Evolutionary conservation across 345 rosid genomes (phyloP).

Genomic region (Excoecaria cochinchinensis): DNA sequence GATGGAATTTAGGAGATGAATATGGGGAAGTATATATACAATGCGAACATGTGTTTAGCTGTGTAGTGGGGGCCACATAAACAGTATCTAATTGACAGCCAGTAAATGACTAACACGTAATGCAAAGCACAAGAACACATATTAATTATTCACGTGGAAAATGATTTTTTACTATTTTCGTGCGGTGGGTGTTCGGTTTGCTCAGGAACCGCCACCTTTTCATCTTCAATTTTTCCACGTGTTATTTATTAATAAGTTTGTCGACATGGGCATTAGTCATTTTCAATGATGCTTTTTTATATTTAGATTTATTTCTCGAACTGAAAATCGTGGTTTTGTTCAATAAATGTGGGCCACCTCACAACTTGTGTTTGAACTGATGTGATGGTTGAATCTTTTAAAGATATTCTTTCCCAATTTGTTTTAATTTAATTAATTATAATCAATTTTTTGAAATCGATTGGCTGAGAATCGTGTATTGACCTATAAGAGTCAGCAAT

Average conservation of each 20-base stretch:
- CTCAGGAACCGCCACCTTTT: not conserved
- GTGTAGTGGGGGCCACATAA: not conserved
- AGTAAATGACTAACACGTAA: not conserved
- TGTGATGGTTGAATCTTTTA: no score
- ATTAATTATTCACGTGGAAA: conserved; percentile 11
- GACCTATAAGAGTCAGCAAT: no score
- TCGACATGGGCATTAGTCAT: not conserved
- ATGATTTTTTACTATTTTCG: not conserved
- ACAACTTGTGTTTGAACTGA: no score
- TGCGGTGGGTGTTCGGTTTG: not conserved
- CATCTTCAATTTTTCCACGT: not conserved
- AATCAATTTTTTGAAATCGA: no score
- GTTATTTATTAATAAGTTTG: not conserved
- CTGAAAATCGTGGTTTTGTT: not conserved
- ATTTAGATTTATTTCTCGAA: not conserved
- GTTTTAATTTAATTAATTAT: no score
- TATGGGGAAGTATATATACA: not conserved
- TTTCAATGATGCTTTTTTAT: not conserved
- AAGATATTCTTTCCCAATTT: no score
- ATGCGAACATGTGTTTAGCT: not conserved
- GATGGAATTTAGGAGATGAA: not conserved
- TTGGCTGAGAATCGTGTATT: no score
- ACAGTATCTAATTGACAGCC: not conserved
- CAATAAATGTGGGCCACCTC: not conserved
- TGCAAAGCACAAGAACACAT: not conserved